Base-by-base conservation (phyloP, 176 grass and related monocot species). In the Carex scoparia region DNA sequence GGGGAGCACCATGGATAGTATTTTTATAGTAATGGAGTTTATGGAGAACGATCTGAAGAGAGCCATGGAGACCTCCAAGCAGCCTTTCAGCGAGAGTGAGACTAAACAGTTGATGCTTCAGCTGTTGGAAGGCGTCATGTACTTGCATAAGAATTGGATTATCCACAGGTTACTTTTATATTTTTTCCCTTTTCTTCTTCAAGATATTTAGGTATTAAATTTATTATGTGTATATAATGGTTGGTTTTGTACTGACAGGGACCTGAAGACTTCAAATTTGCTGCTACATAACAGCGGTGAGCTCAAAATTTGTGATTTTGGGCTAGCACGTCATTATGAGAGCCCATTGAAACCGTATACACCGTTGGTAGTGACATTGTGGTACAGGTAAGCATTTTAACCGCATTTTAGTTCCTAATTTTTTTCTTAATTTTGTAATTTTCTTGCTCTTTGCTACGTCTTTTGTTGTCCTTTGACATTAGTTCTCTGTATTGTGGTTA, bases 301-400 rank as follows among this genome's bases (percentile, higher is more conserved):
- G 92, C 80, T 97, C 65, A 97, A 94, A 86, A 91, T 94, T 81
- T 94, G 92, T 86, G 94, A 97, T 86, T 97, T 97, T 84, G 94
- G 94, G 53, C 87, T 97, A n/a, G 89, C 94, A 74, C 92, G 90
- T 85, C 90, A 94, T 81, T 97, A 92, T 93, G 94, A 89, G 28
- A 97, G 90, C 57, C 92, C 88, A 30, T 79, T 94, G 81, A 97
- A 94, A 49, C 92, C 92, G 68, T 97, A 97, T 85, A 97, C 94
- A 79, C 92, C 90, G 57, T 81, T 89, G 64, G 94, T 97, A 74
- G 94, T 94, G 80, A 97, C 94, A 88, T 90, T 97, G 81, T 94
- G 90, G 90, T 97, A 94, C 68, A 94, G 94, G 94, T 94, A 84
- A 71, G 86, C 49, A 27, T 56, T 55, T 49, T 5, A 15, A 83